phyloP scores from a whole-genome alignment of 2,329 filamentous ascomycete species.

The Bipolaris zeicola region DNA sequence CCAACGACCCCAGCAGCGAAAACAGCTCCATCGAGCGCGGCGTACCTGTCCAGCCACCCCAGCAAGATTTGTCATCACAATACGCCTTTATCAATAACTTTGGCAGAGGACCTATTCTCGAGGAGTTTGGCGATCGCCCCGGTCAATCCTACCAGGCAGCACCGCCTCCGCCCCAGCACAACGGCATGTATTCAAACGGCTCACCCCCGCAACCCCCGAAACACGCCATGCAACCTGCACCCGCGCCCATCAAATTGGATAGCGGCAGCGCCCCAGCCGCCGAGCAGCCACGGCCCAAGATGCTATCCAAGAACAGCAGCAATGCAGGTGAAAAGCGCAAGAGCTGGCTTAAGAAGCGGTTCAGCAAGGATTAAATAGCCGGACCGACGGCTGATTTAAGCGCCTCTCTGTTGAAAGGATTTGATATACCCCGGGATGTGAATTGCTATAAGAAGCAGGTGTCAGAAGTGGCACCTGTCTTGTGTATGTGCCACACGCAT shows the following conservation, averaged over 20 bases:
- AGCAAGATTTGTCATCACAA: constrained; percentile 46
- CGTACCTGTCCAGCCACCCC: constrained; percentile 49
- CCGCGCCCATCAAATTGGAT: constrained; percentile 35
- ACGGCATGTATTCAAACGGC: constrained; percentile 16
- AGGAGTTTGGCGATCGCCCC: constrained; percentile 42
- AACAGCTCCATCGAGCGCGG: constrained; percentile 87
- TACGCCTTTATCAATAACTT: constrained; percentile 65
- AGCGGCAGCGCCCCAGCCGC: constrained; percentile 18
- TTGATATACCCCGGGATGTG: neutral
- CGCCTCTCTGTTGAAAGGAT: neutral
- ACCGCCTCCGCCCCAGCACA: constrained; percentile 25
- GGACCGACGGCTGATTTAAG: neutral
- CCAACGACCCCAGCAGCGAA: constrained; percentile 89
- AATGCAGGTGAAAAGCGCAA: constrained; percentile 67
- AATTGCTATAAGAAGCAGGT: too few relatives aligned
- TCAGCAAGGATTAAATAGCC: constrained; percentile 65
- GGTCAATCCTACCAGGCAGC: constrained; percentile 8
- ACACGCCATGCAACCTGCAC: constrained; percentile 24
- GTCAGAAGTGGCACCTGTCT: too few relatives aligned
- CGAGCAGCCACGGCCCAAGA: constrained; percentile 19
- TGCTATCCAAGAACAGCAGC: constrained; percentile 32
- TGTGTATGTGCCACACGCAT: too few relatives aligned
- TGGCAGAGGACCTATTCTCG: constrained; percentile 51
- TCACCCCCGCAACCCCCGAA: constrained; percentile 23
- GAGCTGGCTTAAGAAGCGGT: constrained; percentile 85